phyloP scores from a whole-genome alignment of 1,284 basidiomycete genomes.

The Nidula niveotomentosa region DNA sequence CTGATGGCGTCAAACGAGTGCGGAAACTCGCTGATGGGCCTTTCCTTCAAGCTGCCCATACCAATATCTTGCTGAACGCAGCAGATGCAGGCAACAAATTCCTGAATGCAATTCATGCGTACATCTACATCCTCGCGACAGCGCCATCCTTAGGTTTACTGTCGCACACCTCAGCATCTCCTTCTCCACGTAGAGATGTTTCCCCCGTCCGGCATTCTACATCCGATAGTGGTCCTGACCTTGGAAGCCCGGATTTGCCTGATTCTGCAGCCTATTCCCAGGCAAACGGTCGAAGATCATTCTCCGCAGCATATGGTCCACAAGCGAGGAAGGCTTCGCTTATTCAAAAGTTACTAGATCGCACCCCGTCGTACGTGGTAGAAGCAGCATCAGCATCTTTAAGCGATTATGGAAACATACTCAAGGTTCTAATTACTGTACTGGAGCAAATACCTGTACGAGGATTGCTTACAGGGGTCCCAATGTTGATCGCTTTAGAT shows the following conservation, averaged over 20 bases:
- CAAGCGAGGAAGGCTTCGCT: constrained; percentile 57
- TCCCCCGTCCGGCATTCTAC: not conserved
- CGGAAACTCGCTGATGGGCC: constrained; percentile 43
- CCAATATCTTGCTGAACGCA: constrained; percentile 47
- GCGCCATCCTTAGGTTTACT: constrained; percentile 56
- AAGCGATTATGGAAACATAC: constrained; percentile 78
- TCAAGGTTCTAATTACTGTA: constrained; percentile 68
- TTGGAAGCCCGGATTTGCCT: constrained; percentile 9
- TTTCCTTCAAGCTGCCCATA: constrained; percentile 41
- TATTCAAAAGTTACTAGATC: constrained; percentile 50
- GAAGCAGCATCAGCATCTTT: constrained; percentile 53
- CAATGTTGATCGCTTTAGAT: constrained; percentile 84
- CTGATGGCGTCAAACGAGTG: constrained; percentile 41
- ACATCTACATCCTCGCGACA: constrained; percentile 77
- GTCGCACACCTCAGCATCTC: constrained; percentile 39
- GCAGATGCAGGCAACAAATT: constrained; percentile 71
- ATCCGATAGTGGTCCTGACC: constrained; percentile 13
- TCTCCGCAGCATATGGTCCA: constrained; percentile 36
- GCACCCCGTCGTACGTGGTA: constrained; percentile 40
- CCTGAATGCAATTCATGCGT: constrained; percentile 76
- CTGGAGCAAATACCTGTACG: constrained; percentile 73
- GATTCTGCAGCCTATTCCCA: constrained; percentile 22
- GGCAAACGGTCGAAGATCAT: constrained; percentile 45
- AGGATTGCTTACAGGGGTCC: constrained; percentile 76
- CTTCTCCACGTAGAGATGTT: constrained; percentile 26